These are phyloP conservation scores for Gastrodia elata DNA, from an alignment of 106 monocot species.

Conservation along the genomic window DNA sequence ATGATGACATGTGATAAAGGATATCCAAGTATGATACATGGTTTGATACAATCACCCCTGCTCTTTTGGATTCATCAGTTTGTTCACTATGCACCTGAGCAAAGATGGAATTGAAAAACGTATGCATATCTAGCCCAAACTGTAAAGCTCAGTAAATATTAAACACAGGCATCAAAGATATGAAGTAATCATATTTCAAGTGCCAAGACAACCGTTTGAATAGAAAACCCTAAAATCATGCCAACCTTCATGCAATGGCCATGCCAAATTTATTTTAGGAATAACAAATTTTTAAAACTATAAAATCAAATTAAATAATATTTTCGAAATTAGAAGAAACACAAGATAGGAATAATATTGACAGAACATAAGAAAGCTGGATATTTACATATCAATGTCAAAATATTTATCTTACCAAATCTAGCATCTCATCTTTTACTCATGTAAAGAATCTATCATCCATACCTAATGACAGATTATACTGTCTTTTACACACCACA, in stretches of 20 bases:
- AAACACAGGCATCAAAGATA: background rate
- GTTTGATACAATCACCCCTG: constrained; percentile 54
- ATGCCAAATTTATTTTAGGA: background rate
- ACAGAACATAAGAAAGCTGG: no score
- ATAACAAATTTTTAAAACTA: background rate
- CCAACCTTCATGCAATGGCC: background rate
- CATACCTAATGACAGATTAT: no score
- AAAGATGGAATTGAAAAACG: background rate
- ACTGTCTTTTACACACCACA: no score
- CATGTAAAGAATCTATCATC: no score
- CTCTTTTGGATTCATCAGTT: constrained; percentile 35
- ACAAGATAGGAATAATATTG: background rate
- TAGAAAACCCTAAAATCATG: background rate
- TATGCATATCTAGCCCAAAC: background rate
- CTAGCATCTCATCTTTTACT: no score
- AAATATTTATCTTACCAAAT: no score
- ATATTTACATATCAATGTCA: no score
- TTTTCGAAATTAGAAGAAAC: background rate
- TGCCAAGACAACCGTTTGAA: background rate
- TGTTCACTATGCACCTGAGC: constrained; percentile 26
- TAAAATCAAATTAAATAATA: background rate
- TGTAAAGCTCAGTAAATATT: background rate
- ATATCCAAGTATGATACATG: constrained; percentile 71
- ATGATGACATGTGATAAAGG: constrained; percentile 70
- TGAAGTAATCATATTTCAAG: background rate